Evolutionary conservation across 2,329 filamentous ascomycete genomes (phyloP).

Genomic region (Aspergillus awamori): DNA sequence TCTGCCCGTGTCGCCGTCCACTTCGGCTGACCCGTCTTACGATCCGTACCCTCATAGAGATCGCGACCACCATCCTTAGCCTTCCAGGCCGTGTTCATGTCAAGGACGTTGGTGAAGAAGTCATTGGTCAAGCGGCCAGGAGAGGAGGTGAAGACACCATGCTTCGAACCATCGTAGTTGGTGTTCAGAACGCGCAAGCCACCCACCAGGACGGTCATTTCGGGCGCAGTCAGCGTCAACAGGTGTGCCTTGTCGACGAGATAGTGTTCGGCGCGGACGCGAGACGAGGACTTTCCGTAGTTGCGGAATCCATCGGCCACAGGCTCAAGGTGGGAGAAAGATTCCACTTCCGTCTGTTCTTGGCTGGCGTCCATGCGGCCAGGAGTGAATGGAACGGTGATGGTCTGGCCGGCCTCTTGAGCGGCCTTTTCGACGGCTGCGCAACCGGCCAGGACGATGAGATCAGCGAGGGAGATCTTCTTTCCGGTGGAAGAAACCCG

Average conservation of each 20-base stretch:
- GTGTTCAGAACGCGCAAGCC: conserved; percentile 70
- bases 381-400: conserved; percentile 70
- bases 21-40: conserved; percentile 66
- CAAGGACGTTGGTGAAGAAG: conserved; percentile 80
- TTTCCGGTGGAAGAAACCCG: conserved; percentile 54
- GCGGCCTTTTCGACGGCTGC: conserved; percentile 75
- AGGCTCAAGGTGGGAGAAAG: conserved; percentile 69
- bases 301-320: conserved; percentile 77
- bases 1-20: conserved; percentile 71
- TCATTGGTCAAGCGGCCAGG: conserved; percentile 74
- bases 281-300: conserved; percentile 66
- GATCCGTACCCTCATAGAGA: conserved; percentile 65
- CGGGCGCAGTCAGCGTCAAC: conserved; percentile 70
- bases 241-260: conserved; percentile 73
- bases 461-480: conserved; percentile 76
- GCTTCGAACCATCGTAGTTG: conserved; percentile 70
- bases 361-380: conserved; percentile 72
- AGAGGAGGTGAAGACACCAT: conserved; percentile 69
- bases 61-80: conserved; percentile 55
- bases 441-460: conserved; percentile 73
- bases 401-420: conserved; percentile 35
- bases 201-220: conserved; percentile 71
- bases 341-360: conserved; percentile 70
- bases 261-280: conserved; percentile 68
- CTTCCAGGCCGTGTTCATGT: conserved; percentile 68